These are phyloP conservation scores for Spathaspora sp. DNA, from an alignment of 805 yeast genomes.

Conservation along the genomic window DNA sequence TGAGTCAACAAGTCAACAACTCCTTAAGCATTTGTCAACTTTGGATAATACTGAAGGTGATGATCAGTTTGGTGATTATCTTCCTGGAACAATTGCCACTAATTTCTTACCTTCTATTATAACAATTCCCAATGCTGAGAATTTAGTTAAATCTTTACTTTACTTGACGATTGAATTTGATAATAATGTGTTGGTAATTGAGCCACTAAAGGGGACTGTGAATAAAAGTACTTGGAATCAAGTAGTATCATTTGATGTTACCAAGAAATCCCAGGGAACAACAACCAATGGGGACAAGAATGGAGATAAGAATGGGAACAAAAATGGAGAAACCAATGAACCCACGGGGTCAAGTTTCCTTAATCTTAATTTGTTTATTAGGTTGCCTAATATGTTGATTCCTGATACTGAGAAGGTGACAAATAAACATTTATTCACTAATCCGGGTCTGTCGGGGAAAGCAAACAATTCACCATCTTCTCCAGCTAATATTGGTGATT, in stretches of 20 bases:
- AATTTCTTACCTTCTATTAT: constrained; percentile 50
- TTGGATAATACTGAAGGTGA: constrained; percentile 11
- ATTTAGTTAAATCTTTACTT: constrained; percentile 61
- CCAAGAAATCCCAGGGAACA: constrained; percentile 21
- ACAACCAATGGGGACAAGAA: too few relatives aligned
- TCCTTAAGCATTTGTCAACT: constrained; percentile 25
- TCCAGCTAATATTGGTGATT: constrained; percentile 52
- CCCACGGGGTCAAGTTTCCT: constrained; percentile 47
- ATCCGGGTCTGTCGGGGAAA: constrained; percentile 22
- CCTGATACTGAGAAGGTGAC: constrained; percentile 35
- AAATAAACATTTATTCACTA: constrained; percentile 29
- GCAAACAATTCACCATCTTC: constrained; percentile 12
- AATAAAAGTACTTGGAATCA: constrained; percentile 80
- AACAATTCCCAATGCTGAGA: constrained; percentile 49
- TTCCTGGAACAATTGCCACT: constrained; percentile 31
- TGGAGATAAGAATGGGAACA: constrained; percentile 2
- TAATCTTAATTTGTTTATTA: constrained; percentile 72
- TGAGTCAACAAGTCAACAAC: constrained; percentile 24
- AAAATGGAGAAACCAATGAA: constrained; percentile 3
- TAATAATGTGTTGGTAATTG: constrained; percentile 85
- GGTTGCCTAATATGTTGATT: constrained; percentile 65
- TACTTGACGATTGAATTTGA: constrained; percentile 92
- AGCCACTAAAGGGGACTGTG: constrained; percentile 81
- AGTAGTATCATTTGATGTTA: constrained; percentile 86
- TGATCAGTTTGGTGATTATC: constrained; percentile 17